Conservation (phyloP, 2,329 filamentous ascomycete genomes). For the Colletotrichum gigasporum region DNA sequence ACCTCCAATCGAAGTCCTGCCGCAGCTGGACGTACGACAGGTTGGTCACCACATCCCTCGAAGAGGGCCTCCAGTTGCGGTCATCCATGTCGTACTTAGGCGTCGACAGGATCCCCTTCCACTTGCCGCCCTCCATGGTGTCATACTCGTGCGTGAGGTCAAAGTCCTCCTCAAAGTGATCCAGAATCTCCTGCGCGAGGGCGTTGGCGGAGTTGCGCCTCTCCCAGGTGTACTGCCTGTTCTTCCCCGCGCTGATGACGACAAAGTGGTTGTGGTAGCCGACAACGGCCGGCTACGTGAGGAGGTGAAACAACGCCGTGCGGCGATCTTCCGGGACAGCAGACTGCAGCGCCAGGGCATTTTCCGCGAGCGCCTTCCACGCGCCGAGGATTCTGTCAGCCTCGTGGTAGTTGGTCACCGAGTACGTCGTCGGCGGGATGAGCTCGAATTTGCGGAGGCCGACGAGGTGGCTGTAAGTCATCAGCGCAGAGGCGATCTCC, state of each 20-base stretch:
- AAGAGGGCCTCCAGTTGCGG: conserved; percentile 41
- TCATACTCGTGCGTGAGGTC: conserved; percentile 56
- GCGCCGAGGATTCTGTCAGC: conserved; percentile 65
- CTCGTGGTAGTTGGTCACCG: conserved; percentile 71
- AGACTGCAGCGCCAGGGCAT: conserved; percentile 56
- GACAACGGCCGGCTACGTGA: conserved; percentile 68
- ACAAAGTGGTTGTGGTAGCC: conserved; percentile 65
- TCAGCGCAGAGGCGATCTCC: conserved; percentile 60
- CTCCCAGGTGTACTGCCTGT: conserved; percentile 61
- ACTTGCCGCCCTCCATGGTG: conserved; percentile 55
- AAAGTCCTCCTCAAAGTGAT: conserved; percentile 54
- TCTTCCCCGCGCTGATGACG: conserved; percentile 57
- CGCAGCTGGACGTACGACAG: conserved; percentile 57
- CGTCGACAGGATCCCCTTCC: conserved; percentile 62
- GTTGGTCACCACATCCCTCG: conserved; percentile 59
- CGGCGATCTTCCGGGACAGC: conserved; percentile 50
- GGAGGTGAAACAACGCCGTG: conserved; percentile 67
- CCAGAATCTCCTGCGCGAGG: conserved; percentile 50
- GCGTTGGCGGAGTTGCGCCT: conserved; percentile 64
- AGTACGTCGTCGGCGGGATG: conserved; percentile 66
- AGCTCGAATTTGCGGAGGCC: conserved; percentile 71
- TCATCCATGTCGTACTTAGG: conserved; percentile 52
- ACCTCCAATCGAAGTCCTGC: conserved; percentile 30
- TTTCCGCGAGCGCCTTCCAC: conserved; percentile 59
- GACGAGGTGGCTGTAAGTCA: conserved; percentile 54